phyloP scores from a whole-genome alignment of 2,329 filamentous ascomycete genomes.

The Monascus ruber region DNA sequence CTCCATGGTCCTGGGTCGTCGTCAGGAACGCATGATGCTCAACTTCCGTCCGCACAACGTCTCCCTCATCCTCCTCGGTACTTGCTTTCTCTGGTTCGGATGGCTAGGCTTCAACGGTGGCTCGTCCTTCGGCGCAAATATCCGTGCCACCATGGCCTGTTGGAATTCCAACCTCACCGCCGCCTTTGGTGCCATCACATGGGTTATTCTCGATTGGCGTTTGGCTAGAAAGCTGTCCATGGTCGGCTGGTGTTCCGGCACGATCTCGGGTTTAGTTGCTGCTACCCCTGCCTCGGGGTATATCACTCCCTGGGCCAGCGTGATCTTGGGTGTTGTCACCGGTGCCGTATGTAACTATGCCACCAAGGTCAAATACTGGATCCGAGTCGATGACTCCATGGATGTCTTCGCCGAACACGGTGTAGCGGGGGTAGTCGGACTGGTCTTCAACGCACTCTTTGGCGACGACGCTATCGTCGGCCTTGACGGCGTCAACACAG shows the following conservation, averaged over 20 bases:
- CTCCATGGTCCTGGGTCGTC: conserved; percentile 86
- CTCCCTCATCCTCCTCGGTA: conserved; percentile 89
- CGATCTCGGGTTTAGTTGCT: conserved; percentile 75
- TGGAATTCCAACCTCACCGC: conserved; percentile 96
- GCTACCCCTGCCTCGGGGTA: conserved; percentile 77
- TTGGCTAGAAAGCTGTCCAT: conserved; percentile 91
- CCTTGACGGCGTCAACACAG: conserved; percentile 54
- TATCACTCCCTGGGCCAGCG: conserved; percentile 56
- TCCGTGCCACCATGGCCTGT: conserved; percentile 89
- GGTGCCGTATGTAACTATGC: conserved; percentile 69
- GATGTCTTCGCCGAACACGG: conserved; percentile 88
- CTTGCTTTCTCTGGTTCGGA: conserved; percentile 93
- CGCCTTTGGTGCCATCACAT: conserved; percentile 83
- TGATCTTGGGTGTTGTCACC: conserved; percentile 49
- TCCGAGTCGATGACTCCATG: conserved; percentile 75
- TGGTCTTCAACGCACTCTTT: conserved; percentile 67
- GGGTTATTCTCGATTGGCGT: conserved; percentile 92
- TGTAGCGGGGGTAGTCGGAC: conserved; percentile 69
- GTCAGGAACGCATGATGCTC: conserved; percentile 99
- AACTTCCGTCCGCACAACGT: conserved; percentile 99
- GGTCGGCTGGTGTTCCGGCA: conserved; percentile 84
- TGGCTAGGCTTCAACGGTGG: conserved; percentile 99
- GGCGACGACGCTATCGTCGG: conserved; percentile 62
- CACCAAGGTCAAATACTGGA: conserved; percentile 69
- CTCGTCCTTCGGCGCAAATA: conserved; percentile 84